Conservation (phyloP, 768 basidiomycete species). For the Nevesoporus exiguus region DNA sequence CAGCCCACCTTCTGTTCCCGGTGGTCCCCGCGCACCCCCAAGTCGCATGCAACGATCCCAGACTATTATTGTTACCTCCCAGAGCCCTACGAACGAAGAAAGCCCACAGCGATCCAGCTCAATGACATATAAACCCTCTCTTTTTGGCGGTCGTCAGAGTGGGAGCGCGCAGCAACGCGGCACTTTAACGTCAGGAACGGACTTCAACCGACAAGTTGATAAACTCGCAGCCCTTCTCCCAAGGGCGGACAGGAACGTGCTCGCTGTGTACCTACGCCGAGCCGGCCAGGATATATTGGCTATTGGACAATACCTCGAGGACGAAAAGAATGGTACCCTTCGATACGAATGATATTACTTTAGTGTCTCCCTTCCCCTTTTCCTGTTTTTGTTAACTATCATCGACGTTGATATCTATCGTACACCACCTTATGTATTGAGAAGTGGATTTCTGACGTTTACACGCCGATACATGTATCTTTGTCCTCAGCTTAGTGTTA, state of each 20-base stretch:
- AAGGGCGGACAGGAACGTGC: conserved; percentile 61
- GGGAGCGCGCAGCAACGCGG: conserved; percentile 8
- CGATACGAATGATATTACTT: conserved; percentile 31
- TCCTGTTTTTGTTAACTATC: conserved; percentile 8
- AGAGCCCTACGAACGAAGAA: conserved; percentile 16
- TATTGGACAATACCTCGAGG: conserved; percentile 84
- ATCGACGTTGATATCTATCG: conserved; percentile 11
- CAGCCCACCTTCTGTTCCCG: conserved; percentile 55
- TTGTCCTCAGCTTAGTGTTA: conserved; percentile 12
- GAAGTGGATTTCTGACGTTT: conserved; percentile 3
- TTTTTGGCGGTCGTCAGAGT: conserved; percentile 23
- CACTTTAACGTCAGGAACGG: conserved; percentile 29
- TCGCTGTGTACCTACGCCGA: conserved; percentile 69
- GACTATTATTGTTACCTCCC: conserved; percentile 51
- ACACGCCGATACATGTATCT: conserved; percentile 22
- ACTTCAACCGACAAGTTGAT: conserved; percentile 67
- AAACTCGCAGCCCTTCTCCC: conserved; percentile 69
- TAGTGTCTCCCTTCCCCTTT: not conserved
- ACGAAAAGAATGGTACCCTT: conserved; percentile 72
- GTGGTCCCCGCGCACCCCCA: conserved; percentile 71
- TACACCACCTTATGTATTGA: conserved; percentile 13
- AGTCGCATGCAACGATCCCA: conserved; percentile 63
- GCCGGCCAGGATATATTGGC: conserved; percentile 79
- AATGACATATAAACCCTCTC: conserved; percentile 27
- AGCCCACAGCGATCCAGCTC: conserved; percentile 32